Percentiles rank a stretch among this genome's conserved stretches.
Conservation (phyloP, 768 basidiomycete genomes). For the Obba rivulosa region DNA sequence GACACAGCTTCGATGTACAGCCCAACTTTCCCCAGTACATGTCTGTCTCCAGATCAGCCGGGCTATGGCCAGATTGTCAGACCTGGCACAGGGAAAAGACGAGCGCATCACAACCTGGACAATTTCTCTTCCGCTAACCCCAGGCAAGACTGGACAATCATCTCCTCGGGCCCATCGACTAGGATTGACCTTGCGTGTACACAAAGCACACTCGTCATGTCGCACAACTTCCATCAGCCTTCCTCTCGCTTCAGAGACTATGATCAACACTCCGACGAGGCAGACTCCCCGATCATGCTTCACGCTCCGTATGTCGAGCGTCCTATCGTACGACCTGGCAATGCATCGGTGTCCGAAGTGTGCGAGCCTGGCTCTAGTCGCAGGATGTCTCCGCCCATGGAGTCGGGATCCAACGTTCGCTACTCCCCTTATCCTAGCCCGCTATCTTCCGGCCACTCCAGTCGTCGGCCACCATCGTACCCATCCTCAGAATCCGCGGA, state of each 20-base stretch:
- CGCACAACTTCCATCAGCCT: slow-evolving; percentile 1
- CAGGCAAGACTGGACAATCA: slow-evolving; percentile 43
- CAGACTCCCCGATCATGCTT: slow-evolving; percentile 20
- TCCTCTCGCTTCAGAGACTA: not conserved
- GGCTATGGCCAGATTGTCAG: slow-evolving; percentile 80
- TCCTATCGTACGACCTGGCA: slow-evolving; percentile 4
- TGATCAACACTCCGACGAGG: slow-evolving; percentile 1
- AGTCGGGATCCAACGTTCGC: slow-evolving; percentile 22
- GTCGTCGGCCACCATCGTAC: too few species aligned
- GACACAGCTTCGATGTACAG: slow-evolving; percentile 31
- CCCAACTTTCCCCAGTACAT: slow-evolving; percentile 79
- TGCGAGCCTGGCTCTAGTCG: slow-evolving; percentile 17
- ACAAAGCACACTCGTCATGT: not conserved
- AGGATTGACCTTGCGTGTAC: not conserved
- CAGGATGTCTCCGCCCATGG: slow-evolving; percentile 27
- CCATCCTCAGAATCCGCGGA: slow-evolving; percentile 18
- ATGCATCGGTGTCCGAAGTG: slow-evolving; percentile 7
- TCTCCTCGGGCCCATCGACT: slow-evolving; percentile 27
- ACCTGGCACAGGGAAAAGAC: slow-evolving; percentile 51
- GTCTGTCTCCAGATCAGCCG: slow-evolving; percentile 78
- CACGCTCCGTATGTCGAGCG: slow-evolving; percentile 21
- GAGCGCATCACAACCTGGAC: slow-evolving; percentile 50
- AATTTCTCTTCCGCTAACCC: slow-evolving; percentile 28
- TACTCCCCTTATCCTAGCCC: slow-evolving; percentile 43
- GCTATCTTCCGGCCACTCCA: slow-evolving; percentile 1